A percentile compares a stretch with the other conserved stretches of the same genome.
Evolutionary conservation across 1,284 basidiomycete genomes (phyloP).

Genomic region (Sanghuangporus sanghuang): DNA sequence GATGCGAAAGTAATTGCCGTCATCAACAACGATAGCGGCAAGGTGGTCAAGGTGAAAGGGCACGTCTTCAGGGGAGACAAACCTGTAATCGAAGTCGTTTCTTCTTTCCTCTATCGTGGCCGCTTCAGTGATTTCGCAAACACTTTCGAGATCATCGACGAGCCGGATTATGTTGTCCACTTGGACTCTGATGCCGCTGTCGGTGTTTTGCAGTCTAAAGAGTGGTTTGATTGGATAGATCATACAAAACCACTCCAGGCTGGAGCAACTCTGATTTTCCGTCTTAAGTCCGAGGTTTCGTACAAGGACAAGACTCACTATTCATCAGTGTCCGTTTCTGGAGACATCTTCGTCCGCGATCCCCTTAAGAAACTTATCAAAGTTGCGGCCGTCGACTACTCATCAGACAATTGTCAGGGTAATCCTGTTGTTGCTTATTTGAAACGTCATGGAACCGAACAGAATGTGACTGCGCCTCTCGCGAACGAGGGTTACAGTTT

Average conservation of each 20-base stretch:
- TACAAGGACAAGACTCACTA: conserved; percentile 91
- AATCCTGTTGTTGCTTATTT: conserved; percentile 94
- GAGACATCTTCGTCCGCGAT: conserved; percentile 82
- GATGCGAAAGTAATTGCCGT: conserved; percentile 89
- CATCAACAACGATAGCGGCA: conserved; percentile 88
- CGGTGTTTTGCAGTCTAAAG: conserved; percentile 91
- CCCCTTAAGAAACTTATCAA: conserved; percentile 83
- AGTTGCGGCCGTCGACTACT: conserved; percentile 85
- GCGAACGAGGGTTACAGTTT: conserved; percentile 85
- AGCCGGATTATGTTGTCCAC: conserved; percentile 82
- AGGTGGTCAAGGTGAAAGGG: conserved; percentile 90
- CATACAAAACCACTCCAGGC: conserved; percentile 72
- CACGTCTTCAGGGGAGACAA: conserved; percentile 71
- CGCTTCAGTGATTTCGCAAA: conserved; percentile 90
- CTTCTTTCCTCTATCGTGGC: conserved; percentile 96
- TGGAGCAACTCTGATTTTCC: conserved; percentile 87
- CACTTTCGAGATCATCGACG: conserved; percentile 91
- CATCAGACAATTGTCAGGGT: conserved; percentile 82
- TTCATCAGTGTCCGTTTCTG: conserved; percentile 77
- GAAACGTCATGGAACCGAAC: conserved; percentile 80
- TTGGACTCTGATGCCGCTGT: conserved; percentile 77
- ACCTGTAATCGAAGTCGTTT: conserved; percentile 89
- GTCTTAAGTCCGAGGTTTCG: conserved; percentile 76
- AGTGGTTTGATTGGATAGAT: conserved; percentile 97
- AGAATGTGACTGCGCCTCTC: conserved; percentile 76